phyloP scores from a whole-genome alignment of 768 basidiomycete genomes.

The Mycena floridula region DNA sequence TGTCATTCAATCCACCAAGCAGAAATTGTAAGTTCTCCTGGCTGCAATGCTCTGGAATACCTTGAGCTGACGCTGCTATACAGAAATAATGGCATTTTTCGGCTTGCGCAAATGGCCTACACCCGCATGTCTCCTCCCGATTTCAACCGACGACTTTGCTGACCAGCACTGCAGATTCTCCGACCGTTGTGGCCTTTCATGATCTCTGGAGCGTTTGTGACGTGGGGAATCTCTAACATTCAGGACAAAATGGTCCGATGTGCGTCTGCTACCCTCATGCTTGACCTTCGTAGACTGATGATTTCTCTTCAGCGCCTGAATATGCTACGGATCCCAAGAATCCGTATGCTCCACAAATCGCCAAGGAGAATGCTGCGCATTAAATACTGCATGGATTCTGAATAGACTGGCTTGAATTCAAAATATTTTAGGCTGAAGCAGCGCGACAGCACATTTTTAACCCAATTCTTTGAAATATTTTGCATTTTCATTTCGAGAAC shows the following conservation, averaged over 20 bases:
- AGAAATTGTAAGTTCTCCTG: no score
- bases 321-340: constrained; percentile 76
- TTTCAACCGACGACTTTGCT: no score
- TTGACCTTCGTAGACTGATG: constrained; percentile 4
- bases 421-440: no score
- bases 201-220: constrained; percentile 54
- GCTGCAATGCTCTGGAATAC: no score
- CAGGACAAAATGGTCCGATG: constrained; percentile 69
- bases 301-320: constrained; percentile 41
- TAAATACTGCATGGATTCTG: constrained; percentile 14
- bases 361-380: constrained; percentile 39
- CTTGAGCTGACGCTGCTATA: no score
- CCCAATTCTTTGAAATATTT: no score
- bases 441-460: no score
- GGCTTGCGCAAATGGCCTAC: constrained; percentile 80
- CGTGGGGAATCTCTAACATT: constrained; percentile 59
- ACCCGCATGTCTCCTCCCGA: constrained; percentile 47
- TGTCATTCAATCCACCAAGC: no score
- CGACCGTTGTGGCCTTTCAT: constrained; percentile 82
- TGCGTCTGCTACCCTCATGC: constrained; percentile 32
- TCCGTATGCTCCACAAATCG: constrained; percentile 75
- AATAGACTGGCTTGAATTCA: no score
- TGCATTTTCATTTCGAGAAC: no score
- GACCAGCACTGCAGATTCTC: constrained; percentile 40
- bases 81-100: constrained; percentile 59